Percentiles rank a stretch among this genome's conserved stretches.
Conservation (phyloP, 208 protist genomes). For the Giardia duodenalis region DNA sequence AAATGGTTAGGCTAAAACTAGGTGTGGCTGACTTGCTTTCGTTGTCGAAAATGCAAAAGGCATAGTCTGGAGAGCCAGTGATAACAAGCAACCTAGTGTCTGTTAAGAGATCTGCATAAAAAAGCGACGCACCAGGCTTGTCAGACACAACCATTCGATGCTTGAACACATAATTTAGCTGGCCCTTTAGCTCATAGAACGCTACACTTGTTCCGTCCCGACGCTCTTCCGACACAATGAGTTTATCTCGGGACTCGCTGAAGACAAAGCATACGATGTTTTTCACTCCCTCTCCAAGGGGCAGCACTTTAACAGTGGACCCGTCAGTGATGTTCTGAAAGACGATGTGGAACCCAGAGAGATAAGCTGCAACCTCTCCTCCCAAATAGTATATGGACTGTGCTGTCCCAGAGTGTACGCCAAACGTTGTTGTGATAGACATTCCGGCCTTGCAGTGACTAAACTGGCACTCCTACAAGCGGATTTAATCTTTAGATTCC, state of each 20-base stretch:
- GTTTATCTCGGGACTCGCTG: not conserved
- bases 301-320: not conserved
- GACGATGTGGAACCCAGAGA: not conserved
- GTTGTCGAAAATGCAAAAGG: not conserved
- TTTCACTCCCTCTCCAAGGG: not conserved
- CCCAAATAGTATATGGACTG: not conserved
- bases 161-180: not conserved
- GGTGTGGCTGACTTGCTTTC: not conserved
- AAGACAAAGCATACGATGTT: not conserved
- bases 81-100: not conserved
- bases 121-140: not conserved
- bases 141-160: not conserved
- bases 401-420: not conserved
- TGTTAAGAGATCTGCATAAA: constrained; percentile 7
- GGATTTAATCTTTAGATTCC: no score
- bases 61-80: constrained; percentile 4
- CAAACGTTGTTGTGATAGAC: not conserved
- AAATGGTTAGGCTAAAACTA: not conserved
- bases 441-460: not conserved
- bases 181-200: not conserved
- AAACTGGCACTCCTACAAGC: no score
- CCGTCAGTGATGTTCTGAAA: constrained; percentile 11
- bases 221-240: not conserved
- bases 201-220: not conserved
- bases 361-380: not conserved